phyloP scores from a whole-genome alignment of 352 stramenopile species.

The Phytophthora citrophthora region DNA sequence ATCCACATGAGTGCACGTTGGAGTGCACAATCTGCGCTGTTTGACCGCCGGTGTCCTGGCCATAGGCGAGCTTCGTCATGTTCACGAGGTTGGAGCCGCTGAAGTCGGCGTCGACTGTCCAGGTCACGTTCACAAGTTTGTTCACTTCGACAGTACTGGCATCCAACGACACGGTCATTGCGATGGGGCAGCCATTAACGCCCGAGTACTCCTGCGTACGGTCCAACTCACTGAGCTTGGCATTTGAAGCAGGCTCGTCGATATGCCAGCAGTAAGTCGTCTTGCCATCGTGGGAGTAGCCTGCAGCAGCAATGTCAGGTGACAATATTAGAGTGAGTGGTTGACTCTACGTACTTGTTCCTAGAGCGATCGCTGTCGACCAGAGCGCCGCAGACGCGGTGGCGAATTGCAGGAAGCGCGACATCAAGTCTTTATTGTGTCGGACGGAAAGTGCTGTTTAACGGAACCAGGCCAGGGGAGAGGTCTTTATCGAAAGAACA shows the following conservation, averaged over 20 bases:
- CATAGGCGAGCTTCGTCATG: constrained; percentile 56
- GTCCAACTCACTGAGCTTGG: constrained; percentile 52
- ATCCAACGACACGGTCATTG: constrained; percentile 46
- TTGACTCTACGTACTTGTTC: constrained; percentile 46
- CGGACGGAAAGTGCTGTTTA: constrained; percentile 6
- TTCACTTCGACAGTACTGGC: constrained; percentile 36
- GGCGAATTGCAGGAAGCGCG: constrained; percentile 17
- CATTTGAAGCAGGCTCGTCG: constrained; percentile 38
- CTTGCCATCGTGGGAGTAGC: constrained; percentile 49
- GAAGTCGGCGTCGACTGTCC: constrained; percentile 59
- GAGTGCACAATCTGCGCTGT: constrained; percentile 71
- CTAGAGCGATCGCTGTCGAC: constrained; percentile 32
- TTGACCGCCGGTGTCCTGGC: constrained; percentile 33
- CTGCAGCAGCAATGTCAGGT: constrained; percentile 12
- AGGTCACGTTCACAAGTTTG: constrained; percentile 52
- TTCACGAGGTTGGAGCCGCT: constrained; percentile 46
- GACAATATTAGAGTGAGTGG: not conserved
- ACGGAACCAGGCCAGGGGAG: not conserved
- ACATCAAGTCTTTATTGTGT: constrained; percentile 14
- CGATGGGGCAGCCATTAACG: constrained; percentile 45
- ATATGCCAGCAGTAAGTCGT: constrained; percentile 70
- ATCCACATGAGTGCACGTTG: constrained; percentile 67
- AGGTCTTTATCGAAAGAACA: constrained; percentile 12
- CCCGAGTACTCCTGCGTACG: constrained; percentile 45
- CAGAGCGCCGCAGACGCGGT: constrained; percentile 12